phyloP scores from a whole-genome alignment of 305 asterid species.

The Striga hermonthica region DNA sequence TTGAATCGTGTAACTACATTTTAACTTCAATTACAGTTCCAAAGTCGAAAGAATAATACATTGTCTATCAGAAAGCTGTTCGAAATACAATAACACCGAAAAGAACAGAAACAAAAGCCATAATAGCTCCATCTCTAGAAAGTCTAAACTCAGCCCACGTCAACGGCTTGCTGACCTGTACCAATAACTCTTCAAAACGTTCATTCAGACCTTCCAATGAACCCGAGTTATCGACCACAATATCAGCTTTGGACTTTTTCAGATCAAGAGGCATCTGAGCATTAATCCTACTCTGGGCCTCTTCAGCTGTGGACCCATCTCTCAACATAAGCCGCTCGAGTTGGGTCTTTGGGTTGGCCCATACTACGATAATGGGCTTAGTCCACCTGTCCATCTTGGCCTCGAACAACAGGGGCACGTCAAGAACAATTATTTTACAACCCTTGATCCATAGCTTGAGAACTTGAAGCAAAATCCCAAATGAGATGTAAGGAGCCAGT shows the following conservation, averaged over 20 bases:
- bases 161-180: constrained; percentile 57
- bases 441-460: constrained; percentile 81
- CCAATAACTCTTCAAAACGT: constrained; percentile 49
- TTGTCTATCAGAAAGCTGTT: constrained; percentile 40
- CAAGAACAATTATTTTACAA: constrained; percentile 65
- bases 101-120: constrained; percentile 42
- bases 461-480: constrained; percentile 62
- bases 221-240: constrained; percentile 69
- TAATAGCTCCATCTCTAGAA: constrained; percentile 74
- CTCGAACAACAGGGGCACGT: constrained; percentile 87
- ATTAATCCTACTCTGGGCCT: constrained; percentile 65
- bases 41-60: background rate
- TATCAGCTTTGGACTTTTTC: constrained; percentile 65
- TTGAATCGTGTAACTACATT: constrained; percentile 11
- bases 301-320: constrained; percentile 72
- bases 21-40: constrained; percentile 9
- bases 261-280: constrained; percentile 84
- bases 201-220: constrained; percentile 59
- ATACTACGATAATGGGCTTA: constrained; percentile 76
- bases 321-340: constrained; percentile 69
- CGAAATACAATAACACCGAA: constrained; percentile 40
- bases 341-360: constrained; percentile 85
- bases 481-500: constrained; percentile 75
- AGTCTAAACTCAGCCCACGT: constrained; percentile 76
- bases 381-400: constrained; percentile 88